Evolutionary conservation across 345 rosid genomes (phyloP).

Genomic region (Ceriops tagal): DNA sequence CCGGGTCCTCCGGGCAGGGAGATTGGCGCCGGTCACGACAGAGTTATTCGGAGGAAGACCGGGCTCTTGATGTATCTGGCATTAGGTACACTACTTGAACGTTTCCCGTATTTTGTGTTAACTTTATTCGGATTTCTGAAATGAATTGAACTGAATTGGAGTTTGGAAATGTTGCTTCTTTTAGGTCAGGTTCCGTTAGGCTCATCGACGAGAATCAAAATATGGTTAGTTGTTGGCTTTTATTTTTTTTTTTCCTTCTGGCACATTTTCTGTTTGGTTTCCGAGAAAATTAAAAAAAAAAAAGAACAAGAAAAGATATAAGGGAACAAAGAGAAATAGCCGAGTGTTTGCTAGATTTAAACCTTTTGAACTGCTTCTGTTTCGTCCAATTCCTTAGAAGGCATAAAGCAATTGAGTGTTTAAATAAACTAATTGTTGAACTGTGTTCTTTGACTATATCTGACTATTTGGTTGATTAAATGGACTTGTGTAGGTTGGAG

Average conservation of each 20-base stretch:
- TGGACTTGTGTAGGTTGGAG: slow-evolving; percentile 59
- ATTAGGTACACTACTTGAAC: slow-evolving; percentile 40
- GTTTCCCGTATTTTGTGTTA: not conserved
- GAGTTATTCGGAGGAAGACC: slow-evolving; percentile 47
- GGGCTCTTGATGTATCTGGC: slow-evolving; percentile 57
- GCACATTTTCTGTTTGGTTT: slow-evolving; percentile 10
- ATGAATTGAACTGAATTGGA: not conserved
- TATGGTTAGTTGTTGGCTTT: slow-evolving; percentile 53
- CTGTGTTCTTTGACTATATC: not conserved
- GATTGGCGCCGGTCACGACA: slow-evolving; percentile 42
- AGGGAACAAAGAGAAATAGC: too few relatives aligned
- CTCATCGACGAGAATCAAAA: slow-evolving; percentile 70
- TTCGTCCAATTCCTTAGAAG: too few relatives aligned
- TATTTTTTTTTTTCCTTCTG: not conserved
- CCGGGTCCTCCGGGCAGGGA: slow-evolving; percentile 33
- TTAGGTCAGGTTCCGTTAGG: slow-evolving; percentile 75
- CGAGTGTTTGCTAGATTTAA: too few relatives aligned
- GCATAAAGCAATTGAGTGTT: too few relatives aligned
- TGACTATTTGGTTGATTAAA: not conserved
- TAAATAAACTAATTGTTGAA: too few relatives aligned
- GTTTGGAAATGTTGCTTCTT: slow-evolving; percentile 7
- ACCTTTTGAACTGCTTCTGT: too few relatives aligned
- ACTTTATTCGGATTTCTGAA: not conserved
- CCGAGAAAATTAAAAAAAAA: slow-evolving; percentile 2
- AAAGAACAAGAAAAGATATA: too few relatives aligned